Percentiles rank a stretch among this genome's conserved stretches.
Evolutionary conservation across 192 early-diverging fungal genomes (phyloP).

Genomic region (Coemansia furcata): DNA sequence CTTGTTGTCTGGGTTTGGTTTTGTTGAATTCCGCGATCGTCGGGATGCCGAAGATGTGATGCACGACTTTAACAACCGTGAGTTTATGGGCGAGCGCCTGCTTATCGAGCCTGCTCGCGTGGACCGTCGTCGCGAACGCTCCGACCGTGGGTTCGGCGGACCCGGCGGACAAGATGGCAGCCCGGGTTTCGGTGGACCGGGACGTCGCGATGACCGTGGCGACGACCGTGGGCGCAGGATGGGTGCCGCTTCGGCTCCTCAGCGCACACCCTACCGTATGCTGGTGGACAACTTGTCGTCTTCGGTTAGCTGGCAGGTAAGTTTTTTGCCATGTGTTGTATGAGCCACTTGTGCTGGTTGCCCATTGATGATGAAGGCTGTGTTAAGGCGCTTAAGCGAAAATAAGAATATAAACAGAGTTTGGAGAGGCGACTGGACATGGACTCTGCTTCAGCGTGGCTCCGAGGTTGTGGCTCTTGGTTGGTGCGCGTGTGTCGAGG

Average conservation of each 20-base stretch:
- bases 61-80: slow-evolving; percentile 74
- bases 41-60: slow-evolving; percentile 91
- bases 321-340: slow-evolving; percentile 1
- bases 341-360: neutral
- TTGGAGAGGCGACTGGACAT: neutral
- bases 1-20: slow-evolving; percentile 83
- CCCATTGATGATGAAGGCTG: neutral
- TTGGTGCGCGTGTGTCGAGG: slow-evolving; percentile 25
- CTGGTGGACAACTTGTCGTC: slow-evolving; percentile 80
- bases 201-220: slow-evolving; percentile 45
- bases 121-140: slow-evolving; percentile 55
- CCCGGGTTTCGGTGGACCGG: slow-evolving; percentile 14
- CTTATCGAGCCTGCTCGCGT: slow-evolving; percentile 79
- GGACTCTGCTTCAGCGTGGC: neutral
- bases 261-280: slow-evolving; percentile 64
- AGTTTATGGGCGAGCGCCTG: slow-evolving; percentile 82
- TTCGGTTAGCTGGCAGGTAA: slow-evolving; percentile 78
- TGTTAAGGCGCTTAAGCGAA: neutral
- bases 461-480: neutral
- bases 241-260: slow-evolving; percentile 35
- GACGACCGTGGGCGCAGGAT: slow-evolving; percentile 50
- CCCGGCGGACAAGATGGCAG: slow-evolving; percentile 5
- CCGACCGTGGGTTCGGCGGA: neutral
- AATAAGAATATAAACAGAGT: neutral
- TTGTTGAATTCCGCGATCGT: slow-evolving; percentile 87